Conservation (phyloP, 2,329 filamentous ascomycete species). For the Cercospora berteroae region DNA sequence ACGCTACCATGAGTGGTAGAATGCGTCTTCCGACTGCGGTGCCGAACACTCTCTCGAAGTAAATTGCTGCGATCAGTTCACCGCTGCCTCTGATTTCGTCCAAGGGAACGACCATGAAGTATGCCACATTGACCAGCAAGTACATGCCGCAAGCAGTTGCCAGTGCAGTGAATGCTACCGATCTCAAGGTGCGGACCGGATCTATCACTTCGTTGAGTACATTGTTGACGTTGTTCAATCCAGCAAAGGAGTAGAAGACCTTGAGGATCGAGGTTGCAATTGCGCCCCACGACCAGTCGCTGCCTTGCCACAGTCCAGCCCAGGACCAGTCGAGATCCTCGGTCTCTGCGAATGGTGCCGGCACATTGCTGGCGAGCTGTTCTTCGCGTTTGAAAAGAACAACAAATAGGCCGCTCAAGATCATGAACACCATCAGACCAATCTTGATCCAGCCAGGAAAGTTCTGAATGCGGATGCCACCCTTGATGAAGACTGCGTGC, state of each 20-base stretch:
- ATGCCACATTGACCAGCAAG: slow-evolving; percentile 63
- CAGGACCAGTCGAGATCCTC: slow-evolving; percentile 23
- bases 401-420: slow-evolving; percentile 40
- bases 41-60: slow-evolving; percentile 65
- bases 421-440: slow-evolving; percentile 41
- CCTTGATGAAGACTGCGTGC: slow-evolving; percentile 40
- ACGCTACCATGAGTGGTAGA: slow-evolving; percentile 62
- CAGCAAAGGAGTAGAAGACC: slow-evolving; percentile 68
- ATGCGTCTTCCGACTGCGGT: slow-evolving; percentile 56
- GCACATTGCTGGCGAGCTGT: neutral
- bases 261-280: slow-evolving; percentile 66
- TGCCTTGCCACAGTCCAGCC: slow-evolving; percentile 24
- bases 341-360: neutral
- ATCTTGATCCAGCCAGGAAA: slow-evolving; percentile 44
- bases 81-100: slow-evolving; percentile 66
- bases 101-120: slow-evolving; percentile 64
- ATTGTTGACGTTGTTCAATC: slow-evolving; percentile 66
- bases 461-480: slow-evolving; percentile 42
- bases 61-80: slow-evolving; percentile 65
- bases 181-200: slow-evolving; percentile 62
- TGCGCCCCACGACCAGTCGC: slow-evolving; percentile 62
- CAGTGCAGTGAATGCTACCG: slow-evolving; percentile 51
- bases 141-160: slow-evolving; percentile 63
- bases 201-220: slow-evolving; percentile 70
- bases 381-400: slow-evolving; percentile 33